Base-by-base conservation (phyloP, 768 basidiomycete species). In the Tricholoma sp. region DNA sequence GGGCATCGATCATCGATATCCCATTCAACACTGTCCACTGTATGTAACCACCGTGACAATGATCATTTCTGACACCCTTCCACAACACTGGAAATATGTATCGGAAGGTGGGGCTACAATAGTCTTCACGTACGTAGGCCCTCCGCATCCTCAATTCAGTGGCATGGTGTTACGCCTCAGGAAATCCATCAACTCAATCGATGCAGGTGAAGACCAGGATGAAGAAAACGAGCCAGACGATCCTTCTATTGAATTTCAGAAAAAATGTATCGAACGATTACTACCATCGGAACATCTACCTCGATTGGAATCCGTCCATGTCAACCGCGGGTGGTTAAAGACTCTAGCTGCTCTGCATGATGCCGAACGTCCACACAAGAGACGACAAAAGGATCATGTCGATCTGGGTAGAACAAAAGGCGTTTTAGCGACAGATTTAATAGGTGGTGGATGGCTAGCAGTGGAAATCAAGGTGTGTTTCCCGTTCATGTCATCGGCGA, bases 51-150 rank as follows among this genome's bases (percentile, higher is more conserved):
- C 53, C 11, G 29, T 52, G 20, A 74, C 74, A 68, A 52, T 62
- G 31, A 59, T 60, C 33, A 62, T 76, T 28, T 59, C 64, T 1
- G 68, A 74, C 29, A 79, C 79, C 6, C 59, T 59, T 6, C 74
- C 78, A 6, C 57, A 64, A 24, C 74, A 90, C 68, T 98, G 95
- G 94, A 72, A 67, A 59, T 98, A 98, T 66, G 73, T 93, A 18
- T 86, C 92, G 0, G 96, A 98, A 74, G 96, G 96, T n/a, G 92
- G 90, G 17, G 89, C 92, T 17, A 89, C 91, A 6, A 83, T 93
- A 61, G 92, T 98, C 13, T 91, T 94, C 70, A 84, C 89, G 7
- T 96, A 95, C 66, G 61, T 65, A 9, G 91, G 94, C 0, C 75
- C 80, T 17, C 50, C 66, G 6, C 69, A 81, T 59, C 68, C 79